A percentile compares a stretch with the other conserved stretches of the same genome.
phyloP scores from a whole-genome alignment of 164 flowering plant species.

The Chloranthus sessilifolius region DNA sequence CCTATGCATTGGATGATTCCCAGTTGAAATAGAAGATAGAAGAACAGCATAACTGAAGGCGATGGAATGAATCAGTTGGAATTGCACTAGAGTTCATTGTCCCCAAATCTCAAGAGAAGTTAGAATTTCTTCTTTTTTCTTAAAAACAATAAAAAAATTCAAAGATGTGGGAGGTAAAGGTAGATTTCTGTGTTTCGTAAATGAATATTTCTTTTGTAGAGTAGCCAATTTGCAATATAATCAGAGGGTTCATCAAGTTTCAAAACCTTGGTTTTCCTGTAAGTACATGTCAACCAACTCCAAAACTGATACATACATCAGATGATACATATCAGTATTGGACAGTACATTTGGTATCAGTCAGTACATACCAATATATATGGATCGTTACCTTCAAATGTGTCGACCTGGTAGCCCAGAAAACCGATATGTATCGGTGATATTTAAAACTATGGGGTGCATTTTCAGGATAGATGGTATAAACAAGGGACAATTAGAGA shows the following conservation, averaged over 20 bases:
- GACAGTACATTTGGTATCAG: not conserved
- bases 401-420: no score
- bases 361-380: not conserved
- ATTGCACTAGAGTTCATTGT: not conserved
- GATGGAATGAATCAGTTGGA: not conserved
- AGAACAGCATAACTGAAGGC: constrained; percentile 38
- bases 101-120: not conserved
- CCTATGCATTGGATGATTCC: no score
- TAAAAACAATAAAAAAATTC: not conserved
- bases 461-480: not conserved
- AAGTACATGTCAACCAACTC: not conserved
- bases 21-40: no score
- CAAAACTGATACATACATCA: not conserved
- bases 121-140: not conserved
- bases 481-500: not conserved
- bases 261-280: not conserved
- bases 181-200: not conserved
- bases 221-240: not conserved
- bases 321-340: not conserved
- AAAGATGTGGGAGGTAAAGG: not conserved
- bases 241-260: not conserved
- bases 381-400: no score
- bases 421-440: not conserved
- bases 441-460: not conserved
- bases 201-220: not conserved